A percentile compares a stretch with the other conserved stretches of the same genome.
Evolutionary conservation across 805 yeast genomes (phyloP).

Genomic region (Monosporozyma unispora): DNA sequence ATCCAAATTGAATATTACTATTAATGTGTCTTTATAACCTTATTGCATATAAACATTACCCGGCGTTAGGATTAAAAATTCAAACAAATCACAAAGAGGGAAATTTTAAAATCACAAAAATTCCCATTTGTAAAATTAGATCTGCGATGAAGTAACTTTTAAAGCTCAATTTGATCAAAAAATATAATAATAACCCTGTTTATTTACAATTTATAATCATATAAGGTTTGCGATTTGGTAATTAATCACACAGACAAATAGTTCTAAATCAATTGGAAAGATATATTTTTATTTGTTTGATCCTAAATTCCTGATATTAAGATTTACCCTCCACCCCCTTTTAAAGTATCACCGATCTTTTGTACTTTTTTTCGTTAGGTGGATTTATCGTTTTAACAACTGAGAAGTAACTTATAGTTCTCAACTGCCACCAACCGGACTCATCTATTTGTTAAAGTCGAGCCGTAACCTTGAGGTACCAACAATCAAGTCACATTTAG

Average conservation of each 20-base stretch:
- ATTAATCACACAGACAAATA: not conserved
- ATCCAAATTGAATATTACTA: not conserved
- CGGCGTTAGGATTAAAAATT: not conserved
- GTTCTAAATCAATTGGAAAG: not conserved
- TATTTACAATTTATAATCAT: not conserved
- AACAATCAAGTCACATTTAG: too few species aligned
- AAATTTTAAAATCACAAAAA: not conserved
- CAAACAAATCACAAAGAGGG: constrained; percentile 2
- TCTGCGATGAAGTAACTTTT: not conserved
- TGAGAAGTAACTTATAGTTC: not conserved
- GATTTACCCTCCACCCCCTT: not conserved
- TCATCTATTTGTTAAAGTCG: too few species aligned
- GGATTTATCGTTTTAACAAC: not conserved
- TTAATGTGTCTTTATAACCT: not conserved
- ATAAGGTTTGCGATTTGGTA: not conserved
- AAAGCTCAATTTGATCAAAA: not conserved
- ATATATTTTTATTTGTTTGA: not conserved
- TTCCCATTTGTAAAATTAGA: not conserved
- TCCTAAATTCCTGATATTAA: not conserved
- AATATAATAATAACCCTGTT: not conserved
- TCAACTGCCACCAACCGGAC: too few species aligned
- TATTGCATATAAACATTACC: not conserved
- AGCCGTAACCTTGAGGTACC: too few species aligned
- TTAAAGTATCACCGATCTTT: not conserved
- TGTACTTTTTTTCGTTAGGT: not conserved